A percentile compares a stretch with the other conserved stretches of the same genome.
phyloP scores from a whole-genome alignment of 371 early-diverging fungal species.

The Chytridium lagenaria region DNA sequence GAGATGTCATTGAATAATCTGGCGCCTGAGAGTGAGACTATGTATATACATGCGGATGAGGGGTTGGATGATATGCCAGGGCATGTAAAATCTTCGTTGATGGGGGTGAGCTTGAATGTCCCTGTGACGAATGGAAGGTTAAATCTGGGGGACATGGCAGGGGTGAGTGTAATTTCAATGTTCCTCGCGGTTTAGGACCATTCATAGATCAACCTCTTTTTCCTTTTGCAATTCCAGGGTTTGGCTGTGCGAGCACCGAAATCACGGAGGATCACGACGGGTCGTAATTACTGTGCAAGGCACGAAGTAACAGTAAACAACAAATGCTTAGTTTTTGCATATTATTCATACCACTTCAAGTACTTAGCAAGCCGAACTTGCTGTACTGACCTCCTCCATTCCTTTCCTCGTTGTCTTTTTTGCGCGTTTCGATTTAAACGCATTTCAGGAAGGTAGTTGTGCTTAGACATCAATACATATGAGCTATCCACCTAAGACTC shows the following conservation, averaged over 20 bases:
- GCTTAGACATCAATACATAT: too few relatives aligned
- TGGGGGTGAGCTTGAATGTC: conserved; percentile 87
- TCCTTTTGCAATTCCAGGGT: conserved; percentile 14
- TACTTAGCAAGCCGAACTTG: too few relatives aligned
- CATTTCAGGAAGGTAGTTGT: too few relatives aligned
- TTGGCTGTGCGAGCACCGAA: conserved; percentile 71
- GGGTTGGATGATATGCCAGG: conserved; percentile 53
- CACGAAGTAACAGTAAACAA: too few relatives aligned
- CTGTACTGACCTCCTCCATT: too few relatives aligned
- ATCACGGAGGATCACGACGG: conserved; percentile 65
- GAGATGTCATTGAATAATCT: conserved; percentile 79
- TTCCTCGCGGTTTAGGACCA: too few relatives aligned
- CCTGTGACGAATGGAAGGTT: conserved; percentile 83
- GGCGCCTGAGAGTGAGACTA: conserved; percentile 69
- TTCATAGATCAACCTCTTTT: background rate
- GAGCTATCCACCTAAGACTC: too few relatives aligned
- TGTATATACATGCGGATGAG: conserved; percentile 34
- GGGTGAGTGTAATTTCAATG: too few relatives aligned
- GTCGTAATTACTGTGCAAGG: conserved; percentile 81
- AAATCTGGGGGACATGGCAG: conserved; percentile 70
- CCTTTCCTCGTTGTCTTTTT: too few relatives aligned
- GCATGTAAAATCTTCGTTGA: conserved; percentile 82
- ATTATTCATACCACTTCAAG: too few relatives aligned
- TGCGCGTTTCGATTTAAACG: too few relatives aligned
- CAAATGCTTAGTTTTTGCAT: too few relatives aligned